Evolutionary conservation across 2,329 filamentous ascomycete genomes (phyloP), one percentile per base, ranked within the genome.

Genomic region (Macrophomina pseudophaseolina): DNA sequence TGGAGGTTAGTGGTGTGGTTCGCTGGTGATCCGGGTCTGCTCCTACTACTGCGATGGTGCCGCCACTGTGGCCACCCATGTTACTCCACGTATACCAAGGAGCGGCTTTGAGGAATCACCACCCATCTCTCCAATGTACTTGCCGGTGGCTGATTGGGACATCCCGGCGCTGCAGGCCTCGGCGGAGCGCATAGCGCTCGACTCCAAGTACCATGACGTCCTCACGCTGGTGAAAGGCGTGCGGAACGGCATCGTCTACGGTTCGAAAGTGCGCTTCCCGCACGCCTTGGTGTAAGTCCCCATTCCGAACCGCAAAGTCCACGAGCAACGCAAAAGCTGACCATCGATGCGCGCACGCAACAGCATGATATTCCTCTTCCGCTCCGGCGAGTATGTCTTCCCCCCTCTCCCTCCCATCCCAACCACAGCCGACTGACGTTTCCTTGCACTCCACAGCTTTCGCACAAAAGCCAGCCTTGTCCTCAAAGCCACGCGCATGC

Each of bases 221-320:
- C 87, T 99, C 69, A 88, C 92, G 66, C 85, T 99, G 71, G 79
- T 97, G 79, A 99, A 99, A 86, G 93, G 89, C 74, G 91, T 95
- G 71, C 93, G 95, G 81, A 99, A 98, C 88, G 95, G 95, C 79
- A 90, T 94, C 71, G 93, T 99, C 70, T 99, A 99, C 81, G 95
- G 95, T 68, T 89, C 92, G 74, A 98, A 98, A 87, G 93, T 99
- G 80, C 94, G 95, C 70, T 98, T 99, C 82, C 95, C 95, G 70
- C 95, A 99, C 82, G 95, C 95, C 68, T 86, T 99, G 72, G 95
- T 99, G 86, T 89, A 84, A 70, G 82, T 72, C 30, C 18, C 33
- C 5, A 40, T 18, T 7, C 3, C 16, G 49, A 38, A 4, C 5
- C 6, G 7, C 9, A 40, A 33, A 32, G 9, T n/a, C 2, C 1